Evolutionary conservation across 192 early-diverging fungal genomes (phyloP).

Genomic region (Entomortierella beljakovae): DNA sequence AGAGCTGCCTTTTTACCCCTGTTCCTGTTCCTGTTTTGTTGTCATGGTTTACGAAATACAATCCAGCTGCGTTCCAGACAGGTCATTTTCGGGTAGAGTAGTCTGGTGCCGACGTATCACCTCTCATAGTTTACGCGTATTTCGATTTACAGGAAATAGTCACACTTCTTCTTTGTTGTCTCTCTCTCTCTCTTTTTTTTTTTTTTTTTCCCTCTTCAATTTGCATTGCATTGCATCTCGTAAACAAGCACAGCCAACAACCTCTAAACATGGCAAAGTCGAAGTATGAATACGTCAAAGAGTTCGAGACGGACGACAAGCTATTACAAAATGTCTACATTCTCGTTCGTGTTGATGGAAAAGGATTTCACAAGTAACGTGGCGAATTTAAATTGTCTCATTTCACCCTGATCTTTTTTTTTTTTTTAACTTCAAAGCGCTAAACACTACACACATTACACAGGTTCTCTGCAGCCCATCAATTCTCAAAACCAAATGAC

Average conservation of each 20-base stretch:
- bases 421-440: too few relatives aligned
- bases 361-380: slow-evolving; percentile 84
- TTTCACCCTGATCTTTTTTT: neutral
- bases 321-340: slow-evolving; percentile 90
- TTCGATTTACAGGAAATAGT: too few relatives aligned
- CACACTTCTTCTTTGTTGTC: too few relatives aligned
- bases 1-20: neutral
- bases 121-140: too few relatives aligned
- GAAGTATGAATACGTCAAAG: slow-evolving; percentile 91
- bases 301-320: slow-evolving; percentile 84
- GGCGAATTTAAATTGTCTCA: neutral
- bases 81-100: too few relatives aligned
- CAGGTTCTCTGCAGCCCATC: slow-evolving; percentile 82
- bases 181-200: neutral
- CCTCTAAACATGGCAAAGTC: slow-evolving; percentile 98
- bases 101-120: too few relatives aligned
- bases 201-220: neutral
- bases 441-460: neutral
- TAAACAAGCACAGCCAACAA: neutral
- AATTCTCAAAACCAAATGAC: slow-evolving; percentile 85
- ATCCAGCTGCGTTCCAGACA: too few relatives aligned
- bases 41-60: too few relatives aligned
- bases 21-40: neutral
- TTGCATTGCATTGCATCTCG: neutral
- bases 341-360: slow-evolving; percentile 94